Conservation (phyloP, 768 basidiomycete species). For the Amanita phalloides region DNA sequence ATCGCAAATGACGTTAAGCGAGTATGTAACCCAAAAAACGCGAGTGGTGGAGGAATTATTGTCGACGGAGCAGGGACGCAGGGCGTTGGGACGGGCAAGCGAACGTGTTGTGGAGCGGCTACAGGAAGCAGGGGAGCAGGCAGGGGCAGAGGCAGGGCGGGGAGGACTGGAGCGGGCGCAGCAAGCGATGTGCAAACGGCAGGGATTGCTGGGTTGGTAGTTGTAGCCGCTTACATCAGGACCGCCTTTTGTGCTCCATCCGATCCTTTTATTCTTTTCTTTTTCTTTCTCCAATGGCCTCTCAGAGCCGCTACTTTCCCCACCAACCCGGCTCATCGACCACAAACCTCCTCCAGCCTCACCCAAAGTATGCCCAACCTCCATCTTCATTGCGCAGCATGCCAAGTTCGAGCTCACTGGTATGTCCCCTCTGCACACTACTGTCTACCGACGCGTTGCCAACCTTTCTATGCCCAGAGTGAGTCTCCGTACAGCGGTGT, state of each 20-base stretch:
- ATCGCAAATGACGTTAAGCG: neutral
- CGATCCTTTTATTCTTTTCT: conserved; percentile 12
- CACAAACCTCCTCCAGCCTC: conserved; percentile 37
- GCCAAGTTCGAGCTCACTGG: conserved; percentile 30
- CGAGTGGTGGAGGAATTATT: neutral
- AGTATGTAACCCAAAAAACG: neutral
- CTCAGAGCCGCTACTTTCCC: conserved; percentile 30
- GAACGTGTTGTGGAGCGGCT: conserved; percentile 40
- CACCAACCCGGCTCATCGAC: conserved; percentile 33
- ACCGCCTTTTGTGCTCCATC: conserved; percentile 11
- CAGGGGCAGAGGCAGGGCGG: conserved; percentile 28
- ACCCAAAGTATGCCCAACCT: conserved; percentile 31
- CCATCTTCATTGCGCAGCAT: conserved; percentile 24
- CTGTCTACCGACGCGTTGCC: neutral
- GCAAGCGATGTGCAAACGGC: neutral
- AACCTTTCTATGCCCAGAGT: conserved; percentile 15
- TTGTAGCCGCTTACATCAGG: conserved; percentile 1
- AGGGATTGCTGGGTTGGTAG: conserved; percentile 14
- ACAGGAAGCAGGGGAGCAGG: conserved; percentile 36
- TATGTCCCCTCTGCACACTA: conserved; percentile 16
- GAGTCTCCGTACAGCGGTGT: conserved; percentile 29
- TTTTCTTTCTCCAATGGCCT: conserved; percentile 17
- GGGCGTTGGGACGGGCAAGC: conserved; percentile 35
- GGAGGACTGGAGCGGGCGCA: neutral
- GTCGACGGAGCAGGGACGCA: conserved; percentile 13